Percentiles rank a stretch among this genome's conserved stretches.
phyloP scores from a whole-genome alignment of 768 basidiomycete genomes.

The Pleurotus citrinopileatus region DNA sequence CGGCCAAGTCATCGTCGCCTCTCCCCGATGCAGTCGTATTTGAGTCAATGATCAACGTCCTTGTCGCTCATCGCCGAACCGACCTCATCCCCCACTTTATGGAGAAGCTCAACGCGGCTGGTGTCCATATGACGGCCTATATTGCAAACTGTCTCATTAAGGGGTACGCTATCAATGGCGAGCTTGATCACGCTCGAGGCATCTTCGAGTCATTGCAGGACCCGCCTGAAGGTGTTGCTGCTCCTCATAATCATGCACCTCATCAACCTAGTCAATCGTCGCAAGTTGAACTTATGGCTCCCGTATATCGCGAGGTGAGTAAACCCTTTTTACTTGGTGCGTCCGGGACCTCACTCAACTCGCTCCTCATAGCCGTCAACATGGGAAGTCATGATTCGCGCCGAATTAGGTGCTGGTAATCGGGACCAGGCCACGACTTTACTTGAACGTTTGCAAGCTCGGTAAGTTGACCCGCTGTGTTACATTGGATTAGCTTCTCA shows the following conservation, averaged over 20 bases:
- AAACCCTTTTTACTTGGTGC: slow-evolving; percentile 6
- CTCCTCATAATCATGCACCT: slow-evolving; percentile 82
- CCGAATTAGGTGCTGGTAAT: slow-evolving; percentile 80
- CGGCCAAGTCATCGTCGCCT: slow-evolving; percentile 36
- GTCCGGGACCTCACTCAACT: slow-evolving; percentile 5
- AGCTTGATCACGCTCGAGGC: slow-evolving; percentile 66
- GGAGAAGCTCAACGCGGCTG: slow-evolving; percentile 52
- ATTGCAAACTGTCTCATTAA: slow-evolving; percentile 86
- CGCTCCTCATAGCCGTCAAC: slow-evolving; percentile 66
- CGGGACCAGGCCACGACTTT: slow-evolving; percentile 66
- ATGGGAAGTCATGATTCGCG: slow-evolving; percentile 94
- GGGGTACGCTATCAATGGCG: slow-evolving; percentile 63
- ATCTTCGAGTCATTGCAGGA: slow-evolving; percentile 83
- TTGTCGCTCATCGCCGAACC: slow-evolving; percentile 73
- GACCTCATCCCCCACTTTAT: slow-evolving; percentile 76
- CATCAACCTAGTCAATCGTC: slow-evolving; percentile 45
- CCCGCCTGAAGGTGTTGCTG: slow-evolving; percentile 81
- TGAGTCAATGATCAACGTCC: slow-evolving; percentile 86
- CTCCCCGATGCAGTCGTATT: slow-evolving; percentile 82
- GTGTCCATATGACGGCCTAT: slow-evolving; percentile 91
- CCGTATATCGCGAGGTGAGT: slow-evolving; percentile 80
- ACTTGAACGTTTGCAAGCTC: slow-evolving; percentile 66
- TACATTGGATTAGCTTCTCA: neutral
- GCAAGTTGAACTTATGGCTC: slow-evolving; percentile 41
- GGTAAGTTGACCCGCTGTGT: slow-evolving; percentile 41